phyloP scores from a whole-genome alignment of 306 rosid genomes.

The Cucumis melo region DNA sequence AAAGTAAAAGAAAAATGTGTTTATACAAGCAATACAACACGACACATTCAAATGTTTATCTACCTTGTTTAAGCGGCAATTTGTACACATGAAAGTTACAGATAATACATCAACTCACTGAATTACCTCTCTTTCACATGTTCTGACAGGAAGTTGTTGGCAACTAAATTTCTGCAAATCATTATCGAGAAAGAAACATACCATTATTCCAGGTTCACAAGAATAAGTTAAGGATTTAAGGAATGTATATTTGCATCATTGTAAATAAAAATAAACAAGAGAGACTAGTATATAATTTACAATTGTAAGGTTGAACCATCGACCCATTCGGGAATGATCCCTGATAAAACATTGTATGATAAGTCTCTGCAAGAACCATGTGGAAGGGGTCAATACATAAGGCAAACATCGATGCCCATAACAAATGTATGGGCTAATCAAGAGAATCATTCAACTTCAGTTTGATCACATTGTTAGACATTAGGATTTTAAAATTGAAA shows the following conservation, averaged over 20 bases:
- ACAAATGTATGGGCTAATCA: neutral
- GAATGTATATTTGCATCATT: neutral
- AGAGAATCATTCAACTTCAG: neutral
- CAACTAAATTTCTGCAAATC: constrained; percentile 52
- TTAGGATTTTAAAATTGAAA: neutral
- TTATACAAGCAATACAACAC: neutral
- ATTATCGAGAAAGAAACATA: neutral
- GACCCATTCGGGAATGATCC: constrained; percentile 68
- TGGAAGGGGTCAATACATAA: neutral
- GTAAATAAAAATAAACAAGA: neutral
- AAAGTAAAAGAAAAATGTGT: neutral
- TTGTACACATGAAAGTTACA: neutral
- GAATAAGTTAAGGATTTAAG: neutral
- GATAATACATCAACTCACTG: neutral
- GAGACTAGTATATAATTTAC: constrained; percentile 21
- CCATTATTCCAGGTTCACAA: neutral
- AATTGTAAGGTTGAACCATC: constrained; percentile 24
- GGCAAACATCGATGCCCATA: neutral
- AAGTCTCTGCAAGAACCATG: constrained; percentile 50
- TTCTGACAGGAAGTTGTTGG: constrained; percentile 44
- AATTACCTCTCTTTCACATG: constrained; percentile 40
- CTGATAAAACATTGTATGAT: constrained; percentile 56
- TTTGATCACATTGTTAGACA: neutral
- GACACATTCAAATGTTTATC: neutral
- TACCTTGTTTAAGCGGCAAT: neutral